Evolutionary conservation across 768 basidiomycete genomes (phyloP).

Genomic region (Podaxis mareebaensis): DNA sequence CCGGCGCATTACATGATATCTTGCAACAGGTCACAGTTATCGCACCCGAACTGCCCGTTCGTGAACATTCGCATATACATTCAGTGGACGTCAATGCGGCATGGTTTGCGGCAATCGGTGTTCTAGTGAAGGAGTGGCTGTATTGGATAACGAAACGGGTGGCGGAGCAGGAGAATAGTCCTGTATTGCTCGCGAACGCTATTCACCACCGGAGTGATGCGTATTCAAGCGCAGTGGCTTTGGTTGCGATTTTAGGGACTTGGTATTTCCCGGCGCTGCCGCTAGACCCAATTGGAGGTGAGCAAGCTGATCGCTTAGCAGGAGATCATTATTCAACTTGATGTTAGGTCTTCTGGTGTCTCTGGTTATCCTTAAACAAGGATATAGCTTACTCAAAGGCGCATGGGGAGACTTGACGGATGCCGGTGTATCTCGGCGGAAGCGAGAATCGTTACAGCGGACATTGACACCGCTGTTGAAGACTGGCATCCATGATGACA

Average conservation of each 20-base stretch:
- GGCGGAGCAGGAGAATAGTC: slow-evolving; percentile 87
- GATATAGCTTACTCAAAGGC: slow-evolving; percentile 61
- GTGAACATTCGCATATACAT: slow-evolving; percentile 59
- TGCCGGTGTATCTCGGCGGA: slow-evolving; percentile 66
- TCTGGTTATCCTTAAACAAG: slow-evolving; percentile 83
- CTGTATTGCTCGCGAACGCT: slow-evolving; percentile 94
- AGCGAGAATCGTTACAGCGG: slow-evolving; percentile 51
- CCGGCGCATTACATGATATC: slow-evolving; percentile 65
- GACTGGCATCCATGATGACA: slow-evolving; percentile 21
- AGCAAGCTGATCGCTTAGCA: slow-evolving; percentile 23
- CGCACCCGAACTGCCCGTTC: slow-evolving; percentile 49
- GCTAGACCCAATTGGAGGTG: slow-evolving; percentile 92
- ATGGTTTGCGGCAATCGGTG: slow-evolving; percentile 87
- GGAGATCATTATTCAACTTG: neutral
- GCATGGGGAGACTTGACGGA: slow-evolving; percentile 85
- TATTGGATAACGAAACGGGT: slow-evolving; percentile 88
- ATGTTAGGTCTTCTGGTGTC: slow-evolving; percentile 79
- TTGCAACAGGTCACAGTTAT: slow-evolving; percentile 55
- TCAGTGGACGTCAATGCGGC: slow-evolving; percentile 91
- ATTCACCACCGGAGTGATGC: slow-evolving; percentile 98
- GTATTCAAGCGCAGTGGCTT: slow-evolving; percentile 88
- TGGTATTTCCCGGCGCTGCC: slow-evolving; percentile 85
- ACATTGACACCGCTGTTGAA: slow-evolving; percentile 57
- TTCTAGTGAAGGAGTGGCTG: slow-evolving; percentile 89
- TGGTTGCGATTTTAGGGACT: slow-evolving; percentile 90